Evolutionary conservation across 2,329 filamentous ascomycete species (phyloP).

Genomic region (Aurifilum marmelostoma): DNA sequence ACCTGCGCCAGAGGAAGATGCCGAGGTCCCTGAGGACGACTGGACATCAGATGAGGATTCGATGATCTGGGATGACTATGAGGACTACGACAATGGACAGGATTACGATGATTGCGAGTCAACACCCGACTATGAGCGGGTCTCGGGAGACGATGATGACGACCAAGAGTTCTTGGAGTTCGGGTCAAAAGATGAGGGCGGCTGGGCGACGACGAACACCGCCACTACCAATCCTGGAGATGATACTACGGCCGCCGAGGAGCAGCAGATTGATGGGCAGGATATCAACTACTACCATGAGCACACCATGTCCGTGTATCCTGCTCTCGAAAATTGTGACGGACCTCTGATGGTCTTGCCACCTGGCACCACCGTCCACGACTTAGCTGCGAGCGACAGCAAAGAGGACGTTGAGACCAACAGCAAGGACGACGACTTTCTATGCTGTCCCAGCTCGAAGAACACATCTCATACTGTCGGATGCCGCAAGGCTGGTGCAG

Average conservation of each 20-base stretch:
- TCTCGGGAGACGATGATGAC: neutral
- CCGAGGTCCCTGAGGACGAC: neutral
- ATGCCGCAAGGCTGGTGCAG: neutral
- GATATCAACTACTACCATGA: neutral
- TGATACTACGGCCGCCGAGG: neutral
- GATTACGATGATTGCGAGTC: neutral
- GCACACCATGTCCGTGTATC: neutral
- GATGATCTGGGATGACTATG: neutral
- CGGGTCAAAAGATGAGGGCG: neutral
- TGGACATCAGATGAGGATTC: neutral
- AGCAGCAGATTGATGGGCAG: neutral
- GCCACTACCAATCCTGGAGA: neutral
- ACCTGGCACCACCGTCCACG: neutral
- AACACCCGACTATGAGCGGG: neutral
- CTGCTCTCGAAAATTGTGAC: neutral
- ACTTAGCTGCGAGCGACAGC: neutral
- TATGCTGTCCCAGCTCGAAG: neutral
- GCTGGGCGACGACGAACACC: neutral
- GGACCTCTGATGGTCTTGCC: neutral
- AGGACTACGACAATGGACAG: neutral
- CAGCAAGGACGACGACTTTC: neutral
- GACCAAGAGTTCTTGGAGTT: neutral
- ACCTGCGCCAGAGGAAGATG: neutral
- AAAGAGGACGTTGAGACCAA: neutral
- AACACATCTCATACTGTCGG: neutral